A percentile compares a stretch with the other conserved stretches of the same genome.
phyloP scores from a whole-genome alignment of 192 early-diverging fungal genomes.

The Rhizophagus clarus region DNA sequence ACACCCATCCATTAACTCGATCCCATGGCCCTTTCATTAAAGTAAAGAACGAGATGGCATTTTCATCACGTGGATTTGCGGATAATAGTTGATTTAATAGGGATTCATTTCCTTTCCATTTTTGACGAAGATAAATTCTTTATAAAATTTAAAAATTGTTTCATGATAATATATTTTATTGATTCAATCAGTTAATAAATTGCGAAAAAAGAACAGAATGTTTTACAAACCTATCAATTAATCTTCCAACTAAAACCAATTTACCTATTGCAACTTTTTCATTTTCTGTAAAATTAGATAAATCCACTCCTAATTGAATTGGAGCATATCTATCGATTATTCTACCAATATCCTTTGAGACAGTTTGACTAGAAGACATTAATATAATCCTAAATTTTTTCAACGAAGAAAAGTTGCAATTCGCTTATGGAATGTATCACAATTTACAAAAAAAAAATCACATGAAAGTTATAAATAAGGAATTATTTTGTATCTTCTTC shows the following conservation, averaged over 20 bases:
- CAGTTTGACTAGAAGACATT: background rate
- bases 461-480: too few relatives aligned
- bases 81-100: conserved; percentile 52
- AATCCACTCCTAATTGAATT: background rate
- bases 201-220: background rate
- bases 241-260: background rate
- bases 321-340: background rate
- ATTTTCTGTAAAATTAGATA: background rate
- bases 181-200: background rate
- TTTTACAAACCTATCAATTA: background rate
- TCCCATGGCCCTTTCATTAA: conserved; percentile 74
- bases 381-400: background rate
- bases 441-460: too few relatives aligned
- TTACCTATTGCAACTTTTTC: background rate
- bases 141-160: background rate
- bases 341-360: background rate
- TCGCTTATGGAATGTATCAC: too few relatives aligned
- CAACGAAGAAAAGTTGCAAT: too few relatives aligned
- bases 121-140: conserved; percentile 64
- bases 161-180: background rate
- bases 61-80: conserved; percentile 40
- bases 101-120: conserved; percentile 61
- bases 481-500: too few relatives aligned
- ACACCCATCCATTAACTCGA: conserved; percentile 35
- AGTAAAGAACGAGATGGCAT: conserved; percentile 55